A percentile compares a stretch with the other conserved stretches of the same genome.
Evolutionary conservation across 331 rosid species (phyloP).

Genomic region (Telfairia occidentalis): DNA sequence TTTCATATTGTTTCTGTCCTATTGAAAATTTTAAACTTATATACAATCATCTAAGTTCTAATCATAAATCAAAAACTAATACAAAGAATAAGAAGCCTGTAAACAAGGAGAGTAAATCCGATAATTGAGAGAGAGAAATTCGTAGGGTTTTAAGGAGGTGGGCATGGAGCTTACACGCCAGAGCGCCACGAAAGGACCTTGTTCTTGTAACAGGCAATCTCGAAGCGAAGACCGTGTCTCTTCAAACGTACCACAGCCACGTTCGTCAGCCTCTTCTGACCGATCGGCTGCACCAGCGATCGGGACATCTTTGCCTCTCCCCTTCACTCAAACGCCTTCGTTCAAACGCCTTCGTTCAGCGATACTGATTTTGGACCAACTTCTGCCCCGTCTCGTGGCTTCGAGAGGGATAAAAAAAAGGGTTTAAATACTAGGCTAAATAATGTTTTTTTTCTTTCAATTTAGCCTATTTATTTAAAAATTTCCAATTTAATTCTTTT

Average conservation of each 20-base stretch:
- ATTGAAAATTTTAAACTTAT: neutral
- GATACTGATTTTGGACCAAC: neutral
- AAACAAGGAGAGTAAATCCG: neutral
- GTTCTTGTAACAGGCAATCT: slow-evolving; percentile 88
- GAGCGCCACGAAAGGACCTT: slow-evolving; percentile 97
- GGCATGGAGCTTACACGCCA: slow-evolving; percentile 45
- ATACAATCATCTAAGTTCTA: neutral
- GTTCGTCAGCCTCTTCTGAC: slow-evolving; percentile 91
- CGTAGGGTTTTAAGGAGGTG: neutral
- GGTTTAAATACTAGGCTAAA: too few relatives aligned
- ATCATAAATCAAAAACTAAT: neutral
- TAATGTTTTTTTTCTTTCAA: too few relatives aligned
- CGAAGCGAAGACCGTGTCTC: slow-evolving; percentile 72
- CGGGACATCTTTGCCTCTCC: too few relatives aligned
- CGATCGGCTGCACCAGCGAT: slow-evolving; percentile 73
- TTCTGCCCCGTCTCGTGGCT: too few relatives aligned
- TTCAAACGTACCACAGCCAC: slow-evolving; percentile 92
- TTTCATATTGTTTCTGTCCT: neutral
- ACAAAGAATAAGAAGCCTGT: neutral
- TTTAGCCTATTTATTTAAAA: too few relatives aligned
- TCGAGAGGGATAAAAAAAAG: too few relatives aligned
- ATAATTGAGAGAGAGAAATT: neutral
- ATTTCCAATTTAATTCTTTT: too few relatives aligned
- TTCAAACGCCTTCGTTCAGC: too few relatives aligned
- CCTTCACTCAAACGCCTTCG: too few relatives aligned